Evolutionary conservation across 306 rosid genomes (phyloP).

Genomic region (Castanopsis chinensis): DNA sequence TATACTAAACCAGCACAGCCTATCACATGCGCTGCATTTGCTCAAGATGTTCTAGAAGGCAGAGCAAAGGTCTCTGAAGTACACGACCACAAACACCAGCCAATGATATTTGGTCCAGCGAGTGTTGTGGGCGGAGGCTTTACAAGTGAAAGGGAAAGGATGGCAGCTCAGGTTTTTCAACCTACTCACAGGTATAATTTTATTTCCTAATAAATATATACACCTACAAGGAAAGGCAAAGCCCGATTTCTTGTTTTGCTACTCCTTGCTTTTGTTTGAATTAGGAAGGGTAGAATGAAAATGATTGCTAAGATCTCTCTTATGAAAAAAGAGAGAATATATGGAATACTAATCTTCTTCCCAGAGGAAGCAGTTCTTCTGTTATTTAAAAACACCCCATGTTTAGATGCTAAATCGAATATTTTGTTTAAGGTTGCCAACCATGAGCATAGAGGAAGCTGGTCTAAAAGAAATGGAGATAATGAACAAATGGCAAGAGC

Average conservation of each 20-base stretch:
- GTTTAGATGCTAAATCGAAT: constrained; percentile 30
- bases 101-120: constrained; percentile 89
- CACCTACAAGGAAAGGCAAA: neutral
- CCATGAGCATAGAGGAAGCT: constrained; percentile 99
- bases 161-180: constrained; percentile 96
- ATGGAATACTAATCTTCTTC: neutral
- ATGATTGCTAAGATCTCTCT: neutral
- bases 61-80: constrained; percentile 75
- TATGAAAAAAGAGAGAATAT: neutral
- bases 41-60: constrained; percentile 98
- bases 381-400: neutral
- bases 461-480: constrained; percentile 95
- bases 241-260: neutral
- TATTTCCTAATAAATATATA: neutral
- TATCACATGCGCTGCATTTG: constrained; percentile 94
- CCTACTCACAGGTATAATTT: constrained; percentile 52
- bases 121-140: constrained; percentile 76
- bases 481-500: constrained; percentile 97
- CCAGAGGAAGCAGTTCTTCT: neutral
- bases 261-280: neutral
- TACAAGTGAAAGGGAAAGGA: constrained; percentile 78
- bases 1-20: constrained; percentile 68
- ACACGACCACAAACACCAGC: constrained; percentile 95
- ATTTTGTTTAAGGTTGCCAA: constrained; percentile 70
- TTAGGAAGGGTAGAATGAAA: neutral